A percentile compares a stretch with the other conserved stretches of the same genome.
phyloP scores from a whole-genome alignment of 768 basidiomycete species.

The Fibroporia radiculosa region DNA sequence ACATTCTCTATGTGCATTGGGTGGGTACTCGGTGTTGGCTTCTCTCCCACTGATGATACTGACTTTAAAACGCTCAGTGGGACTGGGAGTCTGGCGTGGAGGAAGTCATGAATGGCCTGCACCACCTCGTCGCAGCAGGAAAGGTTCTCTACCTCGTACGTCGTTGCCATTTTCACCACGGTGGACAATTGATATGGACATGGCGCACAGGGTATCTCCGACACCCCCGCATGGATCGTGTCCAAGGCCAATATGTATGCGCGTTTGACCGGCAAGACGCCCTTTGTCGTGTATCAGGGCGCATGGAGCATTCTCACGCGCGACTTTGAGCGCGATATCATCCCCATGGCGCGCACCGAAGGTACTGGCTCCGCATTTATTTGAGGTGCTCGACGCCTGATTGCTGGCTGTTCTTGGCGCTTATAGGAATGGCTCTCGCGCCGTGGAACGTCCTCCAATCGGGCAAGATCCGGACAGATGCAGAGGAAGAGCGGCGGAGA shows the following conservation, averaged over 20 bases:
- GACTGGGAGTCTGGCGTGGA: conserved; percentile 44
- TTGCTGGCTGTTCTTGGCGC: too few species aligned
- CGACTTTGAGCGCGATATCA: conserved; percentile 32
- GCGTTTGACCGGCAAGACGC: conserved; percentile 29
- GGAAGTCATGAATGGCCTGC: conserved; percentile 49
- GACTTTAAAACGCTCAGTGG: conserved; percentile 40
- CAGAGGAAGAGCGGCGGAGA: conserved; percentile 21
- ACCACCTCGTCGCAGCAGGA: conserved; percentile 40
- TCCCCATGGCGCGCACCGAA: conserved; percentile 28
- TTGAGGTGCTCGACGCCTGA: too few species aligned
- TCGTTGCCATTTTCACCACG: too few species aligned
- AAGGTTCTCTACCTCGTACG: conserved; percentile 34
- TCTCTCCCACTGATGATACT: conserved; percentile 37
- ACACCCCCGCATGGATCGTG: conserved; percentile 31
- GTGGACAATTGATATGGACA: neutral
- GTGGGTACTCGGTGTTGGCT: conserved; percentile 27
- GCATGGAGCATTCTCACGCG: conserved; percentile 28
- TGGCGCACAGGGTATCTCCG: conserved; percentile 16
- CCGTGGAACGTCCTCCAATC: conserved; percentile 31
- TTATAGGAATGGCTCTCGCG: conserved; percentile 26
- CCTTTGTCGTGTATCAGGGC: conserved; percentile 28
- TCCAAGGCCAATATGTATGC: conserved; percentile 34
- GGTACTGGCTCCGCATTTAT: too few species aligned
- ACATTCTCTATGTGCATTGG: conserved; percentile 38
- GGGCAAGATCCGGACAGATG: conserved; percentile 29